Percentiles rank a stretch among this genome's conserved stretches.
These are phyloP conservation scores for Sicyos edulis DNA, from an alignment of 306 rosid species.

Conservation along the genomic window DNA sequence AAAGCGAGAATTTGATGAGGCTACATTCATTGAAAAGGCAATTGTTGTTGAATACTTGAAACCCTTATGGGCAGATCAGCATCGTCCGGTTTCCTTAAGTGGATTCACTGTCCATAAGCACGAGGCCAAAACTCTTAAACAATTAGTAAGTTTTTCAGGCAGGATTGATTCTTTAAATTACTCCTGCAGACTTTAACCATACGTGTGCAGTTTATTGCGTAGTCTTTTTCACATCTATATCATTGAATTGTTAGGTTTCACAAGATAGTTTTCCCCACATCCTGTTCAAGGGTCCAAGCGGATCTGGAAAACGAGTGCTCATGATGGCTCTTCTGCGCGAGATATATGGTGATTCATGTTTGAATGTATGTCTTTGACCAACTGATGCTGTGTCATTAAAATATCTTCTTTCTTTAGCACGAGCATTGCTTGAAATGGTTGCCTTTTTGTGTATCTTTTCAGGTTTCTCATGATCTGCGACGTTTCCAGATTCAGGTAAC, in stretches of 20 bases:
- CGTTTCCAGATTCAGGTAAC: constrained; percentile 65
- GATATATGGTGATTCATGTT: constrained; percentile 60
- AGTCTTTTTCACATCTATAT: constrained; percentile 16
- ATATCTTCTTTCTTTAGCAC: not conserved
- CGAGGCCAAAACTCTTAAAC: constrained; percentile 68
- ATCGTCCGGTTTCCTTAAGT: constrained; percentile 56
- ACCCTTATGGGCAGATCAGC: constrained; percentile 75
- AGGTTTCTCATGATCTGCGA: constrained; percentile 70
- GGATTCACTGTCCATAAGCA: constrained; percentile 73
- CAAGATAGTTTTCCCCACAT: constrained; percentile 54
- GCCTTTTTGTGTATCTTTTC: constrained; percentile 19
- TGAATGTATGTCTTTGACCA: constrained; percentile 48
- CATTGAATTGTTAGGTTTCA: constrained; percentile 42
- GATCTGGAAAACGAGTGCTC: constrained; percentile 64
- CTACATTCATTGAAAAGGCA: constrained; percentile 58
- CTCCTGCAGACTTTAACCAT: not conserved
- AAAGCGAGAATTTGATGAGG: constrained; percentile 39
- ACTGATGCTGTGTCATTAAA: constrained; percentile 13
- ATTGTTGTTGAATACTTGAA: constrained; percentile 47
- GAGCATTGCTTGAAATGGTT: constrained; percentile 4
- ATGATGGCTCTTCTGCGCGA: constrained; percentile 69
- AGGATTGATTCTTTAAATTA: not conserved
- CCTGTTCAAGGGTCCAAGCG: constrained; percentile 62
- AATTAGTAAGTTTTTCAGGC: constrained; percentile 43
- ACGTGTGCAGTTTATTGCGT: not conserved